A percentile compares a stretch with the other conserved stretches of the same genome.
Evolutionary conservation across 208 protist species (phyloP).

Genomic region (Vickermania spadyakhi): DNA sequence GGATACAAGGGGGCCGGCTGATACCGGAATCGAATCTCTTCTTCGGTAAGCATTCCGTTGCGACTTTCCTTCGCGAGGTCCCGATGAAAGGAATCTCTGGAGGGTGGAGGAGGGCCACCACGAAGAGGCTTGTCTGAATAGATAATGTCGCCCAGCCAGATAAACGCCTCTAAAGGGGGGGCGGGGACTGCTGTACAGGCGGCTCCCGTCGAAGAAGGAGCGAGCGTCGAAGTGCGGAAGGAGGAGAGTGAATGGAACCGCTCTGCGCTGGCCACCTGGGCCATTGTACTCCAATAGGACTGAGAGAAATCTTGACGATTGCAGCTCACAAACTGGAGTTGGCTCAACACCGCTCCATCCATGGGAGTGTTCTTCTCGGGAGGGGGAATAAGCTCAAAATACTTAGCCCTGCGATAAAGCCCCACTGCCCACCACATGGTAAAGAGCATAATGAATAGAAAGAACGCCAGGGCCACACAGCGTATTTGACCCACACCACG

Average conservation of each 20-base stretch:
- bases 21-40: conserved; percentile 4
- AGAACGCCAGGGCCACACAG: not conserved
- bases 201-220: not conserved
- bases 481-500: not conserved
- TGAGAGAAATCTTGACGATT: conserved; percentile 60
- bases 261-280: conserved; percentile 15
- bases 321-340: conserved; percentile 71
- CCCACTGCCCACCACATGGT: no score
- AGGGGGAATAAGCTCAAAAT: no score
- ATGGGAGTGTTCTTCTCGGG: no score
- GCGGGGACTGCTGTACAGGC: not conserved
- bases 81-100: conserved; percentile 6
- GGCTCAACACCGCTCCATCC: conserved; percentile 8
- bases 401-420: no score
- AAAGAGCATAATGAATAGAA: no score
- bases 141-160: conserved; percentile 80
- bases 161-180: conserved; percentile 37
- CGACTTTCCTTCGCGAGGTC: no score
- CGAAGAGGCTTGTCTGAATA: conserved; percentile 55
- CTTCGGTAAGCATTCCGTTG: no score
- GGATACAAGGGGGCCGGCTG: conserved; percentile 9
- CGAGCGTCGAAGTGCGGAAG: not conserved
- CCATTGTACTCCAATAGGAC: conserved; percentile 55
- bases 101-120: not conserved
- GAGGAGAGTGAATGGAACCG: conserved; percentile 16